A percentile compares a stretch with the other conserved stretches of the same genome.
Conservation (phyloP, 345 rosid species). For the Raphanus raphanistrum region DNA sequence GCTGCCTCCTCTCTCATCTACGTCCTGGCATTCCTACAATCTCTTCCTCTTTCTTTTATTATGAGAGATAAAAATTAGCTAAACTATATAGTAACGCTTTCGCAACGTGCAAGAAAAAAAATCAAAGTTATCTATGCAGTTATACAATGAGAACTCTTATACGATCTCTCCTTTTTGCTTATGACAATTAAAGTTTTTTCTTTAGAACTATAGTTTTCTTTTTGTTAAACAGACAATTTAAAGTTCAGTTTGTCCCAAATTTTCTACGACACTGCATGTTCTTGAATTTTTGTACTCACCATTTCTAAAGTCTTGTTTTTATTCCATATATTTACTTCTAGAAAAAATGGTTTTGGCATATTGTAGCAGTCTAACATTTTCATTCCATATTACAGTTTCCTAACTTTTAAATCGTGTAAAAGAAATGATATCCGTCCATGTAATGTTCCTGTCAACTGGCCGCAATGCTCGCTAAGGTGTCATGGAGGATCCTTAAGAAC, state of each 20-base stretch:
- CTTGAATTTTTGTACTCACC: background rate
- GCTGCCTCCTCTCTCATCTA: constrained; percentile 76
- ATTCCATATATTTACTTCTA: no score
- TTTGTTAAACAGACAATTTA: no score
- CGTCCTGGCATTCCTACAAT: constrained; percentile 50
- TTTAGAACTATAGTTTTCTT: no score
- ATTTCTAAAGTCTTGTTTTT: background rate
- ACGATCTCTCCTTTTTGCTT: background rate
- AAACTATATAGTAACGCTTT: background rate
- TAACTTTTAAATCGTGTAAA: no score
- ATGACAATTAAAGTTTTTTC: background rate
- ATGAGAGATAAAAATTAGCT: background rate
- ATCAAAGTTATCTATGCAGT: background rate
- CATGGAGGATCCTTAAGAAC: no score
- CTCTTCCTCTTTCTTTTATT: background rate
- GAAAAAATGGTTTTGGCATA: no score
- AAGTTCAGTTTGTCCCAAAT: background rate
- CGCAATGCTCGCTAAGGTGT: no score
- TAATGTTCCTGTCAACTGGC: no score
- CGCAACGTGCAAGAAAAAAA: background rate
- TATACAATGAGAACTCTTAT: background rate
- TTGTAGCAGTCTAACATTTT: no score
- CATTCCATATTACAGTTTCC: no score
- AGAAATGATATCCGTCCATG: no score
- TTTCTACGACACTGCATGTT: background rate